phyloP scores from a whole-genome alignment of 2,329 filamentous ascomycete genomes.

The Exophiala sp. region DNA sequence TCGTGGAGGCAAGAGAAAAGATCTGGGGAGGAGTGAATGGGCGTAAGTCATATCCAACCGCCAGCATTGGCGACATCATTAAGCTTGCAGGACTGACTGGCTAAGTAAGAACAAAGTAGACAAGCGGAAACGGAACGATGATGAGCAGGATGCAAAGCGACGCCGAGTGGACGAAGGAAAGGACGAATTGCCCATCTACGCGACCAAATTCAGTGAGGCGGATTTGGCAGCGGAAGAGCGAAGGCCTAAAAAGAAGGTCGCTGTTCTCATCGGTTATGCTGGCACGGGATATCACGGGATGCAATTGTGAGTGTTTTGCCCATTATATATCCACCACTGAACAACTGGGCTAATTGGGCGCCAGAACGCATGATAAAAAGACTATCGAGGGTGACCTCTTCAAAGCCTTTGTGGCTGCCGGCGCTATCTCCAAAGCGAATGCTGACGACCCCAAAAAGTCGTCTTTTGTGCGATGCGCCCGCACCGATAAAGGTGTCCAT shows the following conservation, averaged over 20 bases:
- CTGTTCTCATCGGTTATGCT: constrained; percentile 90
- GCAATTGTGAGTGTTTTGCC: constrained; percentile 60
- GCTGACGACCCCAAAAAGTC: constrained; percentile 96
- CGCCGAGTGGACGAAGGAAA: constrained; percentile 45
- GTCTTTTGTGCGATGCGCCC: constrained; percentile 83
- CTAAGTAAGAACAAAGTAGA: constrained; percentile 46
- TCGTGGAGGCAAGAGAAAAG: constrained; percentile 49
- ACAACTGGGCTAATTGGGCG: not conserved
- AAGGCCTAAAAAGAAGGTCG: constrained; percentile 90
- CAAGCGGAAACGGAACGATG: constrained; percentile 48
- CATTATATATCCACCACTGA: constrained; percentile 25
- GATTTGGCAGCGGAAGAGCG: constrained; percentile 84
- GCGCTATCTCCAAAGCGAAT: constrained; percentile 93
- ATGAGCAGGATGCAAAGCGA: constrained; percentile 51
- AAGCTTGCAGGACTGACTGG: constrained; percentile 42
- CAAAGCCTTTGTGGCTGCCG: constrained; percentile 79
- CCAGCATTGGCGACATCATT: not conserved
- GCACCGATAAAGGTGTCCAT: constrained; percentile 96
- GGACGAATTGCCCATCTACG: constrained; percentile 46
- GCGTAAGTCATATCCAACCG: constrained; percentile 45
- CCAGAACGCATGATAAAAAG: constrained; percentile 58
- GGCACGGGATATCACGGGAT: constrained; percentile 96
- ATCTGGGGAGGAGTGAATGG: constrained; percentile 62
- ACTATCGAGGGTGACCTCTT: constrained; percentile 97
- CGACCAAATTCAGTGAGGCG: constrained; percentile 60